phyloP scores from a whole-genome alignment of 441 rosid genomes.

The Pelargonium myrrhifolium region DNA sequence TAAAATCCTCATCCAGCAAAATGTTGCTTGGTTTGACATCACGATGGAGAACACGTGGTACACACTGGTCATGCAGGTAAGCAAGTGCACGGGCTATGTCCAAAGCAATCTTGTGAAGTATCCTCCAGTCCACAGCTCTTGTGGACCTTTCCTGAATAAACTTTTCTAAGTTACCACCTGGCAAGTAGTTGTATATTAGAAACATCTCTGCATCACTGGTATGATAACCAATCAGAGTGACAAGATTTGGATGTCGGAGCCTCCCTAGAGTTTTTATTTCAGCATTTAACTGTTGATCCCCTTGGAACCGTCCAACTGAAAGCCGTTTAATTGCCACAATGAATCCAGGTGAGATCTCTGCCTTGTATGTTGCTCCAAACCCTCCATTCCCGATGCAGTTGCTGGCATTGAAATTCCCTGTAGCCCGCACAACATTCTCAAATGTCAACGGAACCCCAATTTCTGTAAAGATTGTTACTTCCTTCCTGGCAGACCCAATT shows the following conservation, averaged over 20 bases:
- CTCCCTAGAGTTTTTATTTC: conserved; percentile 73
- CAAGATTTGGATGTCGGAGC: conserved; percentile 65
- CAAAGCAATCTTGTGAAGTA: conserved; percentile 71
- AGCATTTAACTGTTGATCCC: conserved; percentile 70
- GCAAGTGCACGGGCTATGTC: conserved; percentile 77
- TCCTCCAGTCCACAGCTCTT: conserved; percentile 48
- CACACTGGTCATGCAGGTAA: conserved; percentile 72
- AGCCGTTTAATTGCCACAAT: conserved; percentile 75
- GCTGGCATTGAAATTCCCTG: conserved; percentile 66
- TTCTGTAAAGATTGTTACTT: conserved; percentile 56
- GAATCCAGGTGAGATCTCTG: conserved; percentile 51
- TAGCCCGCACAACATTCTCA: conserved; percentile 67
- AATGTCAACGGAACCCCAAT: conserved; percentile 51
- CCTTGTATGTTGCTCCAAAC: conserved; percentile 77
- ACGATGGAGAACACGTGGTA: conserved; percentile 78
- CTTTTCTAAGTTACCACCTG: conserved; percentile 75
- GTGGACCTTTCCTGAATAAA: conserved; percentile 77
- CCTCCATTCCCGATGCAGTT: conserved; percentile 86
- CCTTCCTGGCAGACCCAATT: conserved; percentile 44
- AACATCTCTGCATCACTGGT: conserved; percentile 89
- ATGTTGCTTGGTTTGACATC: conserved; percentile 91
- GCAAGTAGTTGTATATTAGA: conserved; percentile 77
- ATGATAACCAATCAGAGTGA: conserved; percentile 71
- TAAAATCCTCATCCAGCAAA: conserved; percentile 62
- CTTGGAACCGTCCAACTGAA: conserved; percentile 77